These are phyloP conservation scores for Sclerotinia nivalis DNA, from an alignment of 2,329 filamentous ascomycete genomes.

Conservation along the genomic window DNA sequence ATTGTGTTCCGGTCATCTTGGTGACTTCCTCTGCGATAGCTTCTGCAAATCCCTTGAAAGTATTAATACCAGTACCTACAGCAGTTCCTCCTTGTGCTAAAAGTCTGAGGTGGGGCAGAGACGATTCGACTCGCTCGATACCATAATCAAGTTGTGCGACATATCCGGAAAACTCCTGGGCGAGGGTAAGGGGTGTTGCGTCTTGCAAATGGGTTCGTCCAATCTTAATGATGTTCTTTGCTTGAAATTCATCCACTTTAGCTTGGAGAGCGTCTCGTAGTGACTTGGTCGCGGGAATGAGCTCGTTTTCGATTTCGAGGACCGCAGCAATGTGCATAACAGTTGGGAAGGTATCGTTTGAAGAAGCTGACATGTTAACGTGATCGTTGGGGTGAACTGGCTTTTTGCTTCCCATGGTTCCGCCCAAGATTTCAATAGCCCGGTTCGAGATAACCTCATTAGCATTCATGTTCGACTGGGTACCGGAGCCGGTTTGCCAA, in stretches of 20 bases:
- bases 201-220: constrained; percentile 97
- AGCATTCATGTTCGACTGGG: constrained; percentile 98
- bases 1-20: constrained; percentile 90
- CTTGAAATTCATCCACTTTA: constrained; percentile 86
- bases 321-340: constrained; percentile 99
- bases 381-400: constrained; percentile 99
- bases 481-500: constrained; percentile 98
- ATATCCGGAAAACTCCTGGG: constrained; percentile 97
- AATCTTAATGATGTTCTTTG: constrained; percentile 94
- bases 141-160: constrained; percentile 91
- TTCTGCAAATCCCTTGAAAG: constrained; percentile 93
- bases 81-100: constrained; percentile 95
- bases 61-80: constrained; percentile 97
- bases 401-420: constrained; percentile 93
- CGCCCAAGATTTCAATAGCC: constrained; percentile 95
- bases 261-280: constrained; percentile 81
- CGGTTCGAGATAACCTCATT: constrained; percentile 99
- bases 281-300: constrained; percentile 79
- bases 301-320: constrained; percentile 82
- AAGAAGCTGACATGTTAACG: constrained; percentile 98
- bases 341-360: constrained; percentile 98
- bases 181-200: constrained; percentile 90
- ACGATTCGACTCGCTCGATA: constrained; percentile 80
- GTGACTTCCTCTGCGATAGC: constrained; percentile 86
- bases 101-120: constrained; percentile 79